Evolutionary conservation across 805 yeast genomes (phyloP).

Genomic region (Saccharomycopsis malanga): DNA sequence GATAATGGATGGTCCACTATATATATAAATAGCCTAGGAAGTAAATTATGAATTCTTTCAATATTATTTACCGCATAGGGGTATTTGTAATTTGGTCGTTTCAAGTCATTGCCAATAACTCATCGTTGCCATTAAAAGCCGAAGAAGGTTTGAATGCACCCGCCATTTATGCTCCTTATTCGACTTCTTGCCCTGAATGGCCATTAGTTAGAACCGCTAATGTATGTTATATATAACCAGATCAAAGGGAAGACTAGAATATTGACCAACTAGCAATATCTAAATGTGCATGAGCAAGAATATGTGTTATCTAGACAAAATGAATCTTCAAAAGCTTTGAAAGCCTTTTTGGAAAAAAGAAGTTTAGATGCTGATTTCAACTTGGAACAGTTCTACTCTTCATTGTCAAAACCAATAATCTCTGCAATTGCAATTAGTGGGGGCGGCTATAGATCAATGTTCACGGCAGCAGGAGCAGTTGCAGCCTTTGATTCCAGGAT

Average conservation of each 20-base stretch:
- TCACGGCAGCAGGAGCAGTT: constrained; percentile 49
- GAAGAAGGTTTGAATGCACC: neutral
- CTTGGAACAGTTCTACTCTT: constrained; percentile 3
- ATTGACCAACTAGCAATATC: constrained; percentile 12
- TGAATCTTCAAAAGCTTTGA: constrained; percentile 5
- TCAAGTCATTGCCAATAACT: too few species aligned
- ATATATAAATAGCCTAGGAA: too few species aligned
- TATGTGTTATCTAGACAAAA: constrained; percentile 6
- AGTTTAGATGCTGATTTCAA: constrained; percentile 9
- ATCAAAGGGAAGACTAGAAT: too few species aligned
- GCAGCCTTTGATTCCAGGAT: constrained; percentile 45
- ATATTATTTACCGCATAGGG: too few species aligned
- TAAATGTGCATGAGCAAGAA: constrained; percentile 4
- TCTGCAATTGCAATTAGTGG: constrained; percentile 43
- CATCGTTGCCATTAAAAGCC: too few species aligned
- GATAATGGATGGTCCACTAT: too few species aligned
- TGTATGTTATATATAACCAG: constrained; percentile 1
- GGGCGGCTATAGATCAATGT: constrained; percentile 54
- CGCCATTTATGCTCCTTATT: constrained; percentile 7
- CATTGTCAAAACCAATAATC: constrained; percentile 21
- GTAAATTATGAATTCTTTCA: too few species aligned
- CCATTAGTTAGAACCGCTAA: constrained; percentile 13
- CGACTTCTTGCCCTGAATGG: constrained; percentile 7
- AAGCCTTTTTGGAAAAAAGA: constrained; percentile 4
- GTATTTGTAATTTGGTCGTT: too few species aligned